Conservation (phyloP, 176 grass and related monocot genomes). For the Rhynchospora breviuscula region DNA sequence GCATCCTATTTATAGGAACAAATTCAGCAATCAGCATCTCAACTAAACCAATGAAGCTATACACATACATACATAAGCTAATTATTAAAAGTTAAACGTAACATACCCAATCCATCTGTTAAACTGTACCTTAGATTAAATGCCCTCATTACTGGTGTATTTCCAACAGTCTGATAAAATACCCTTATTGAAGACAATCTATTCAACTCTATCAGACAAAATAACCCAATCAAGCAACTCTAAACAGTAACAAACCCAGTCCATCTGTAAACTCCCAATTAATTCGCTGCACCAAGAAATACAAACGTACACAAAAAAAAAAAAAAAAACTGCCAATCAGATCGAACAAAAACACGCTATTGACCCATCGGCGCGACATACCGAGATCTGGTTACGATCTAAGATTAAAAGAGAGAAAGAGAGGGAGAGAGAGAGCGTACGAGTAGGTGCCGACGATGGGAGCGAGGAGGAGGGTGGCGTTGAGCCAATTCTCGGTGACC, state of each 20-base stretch:
- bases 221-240: background rate
- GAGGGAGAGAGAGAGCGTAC: conserved; percentile 33
- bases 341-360: background rate
- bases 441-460: conserved; percentile 84
- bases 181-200: background rate
- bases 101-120: background rate
- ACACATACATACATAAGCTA: background rate
- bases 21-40: background rate
- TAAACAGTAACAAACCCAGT: background rate
- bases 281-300: background rate
- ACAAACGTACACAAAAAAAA: background rate
- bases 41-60: background rate
- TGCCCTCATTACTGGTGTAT: background rate
- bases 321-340: too few relatives aligned
- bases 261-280: background rate
- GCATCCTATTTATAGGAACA: background rate
- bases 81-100: background rate
- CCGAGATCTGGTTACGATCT: background rate
- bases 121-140: background rate
- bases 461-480: conserved; percentile 63
- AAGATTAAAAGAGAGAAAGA: background rate
- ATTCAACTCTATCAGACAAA: background rate
- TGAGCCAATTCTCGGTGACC: conserved; percentile 99
- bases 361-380: background rate
- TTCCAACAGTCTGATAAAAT: background rate